phyloP scores from a whole-genome alignment of 106 monocot species.

The Dioscorea zingiberensis region DNA sequence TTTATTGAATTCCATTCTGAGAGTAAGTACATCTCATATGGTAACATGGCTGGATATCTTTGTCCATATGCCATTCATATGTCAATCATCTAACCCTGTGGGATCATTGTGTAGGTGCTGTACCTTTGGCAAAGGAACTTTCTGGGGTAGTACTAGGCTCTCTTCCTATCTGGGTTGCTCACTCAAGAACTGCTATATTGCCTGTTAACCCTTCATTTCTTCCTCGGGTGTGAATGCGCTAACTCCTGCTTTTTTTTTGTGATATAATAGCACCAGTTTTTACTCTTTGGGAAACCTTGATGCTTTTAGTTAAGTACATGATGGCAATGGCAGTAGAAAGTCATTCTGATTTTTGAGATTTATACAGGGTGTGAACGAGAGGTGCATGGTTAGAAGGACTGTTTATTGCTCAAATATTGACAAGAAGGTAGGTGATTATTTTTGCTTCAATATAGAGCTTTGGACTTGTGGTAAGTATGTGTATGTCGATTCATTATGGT shows the following conservation, averaged over 20 bases:
- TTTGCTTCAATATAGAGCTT: neutral
- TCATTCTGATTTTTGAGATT: slow-evolving; percentile 1
- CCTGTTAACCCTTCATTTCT: slow-evolving; percentile 92
- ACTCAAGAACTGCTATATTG: slow-evolving; percentile 85
- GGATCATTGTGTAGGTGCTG: slow-evolving; percentile 37
- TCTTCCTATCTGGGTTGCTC: slow-evolving; percentile 72
- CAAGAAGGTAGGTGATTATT: slow-evolving; percentile 35
- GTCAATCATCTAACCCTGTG: neutral
- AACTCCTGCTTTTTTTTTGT: too few relatives aligned
- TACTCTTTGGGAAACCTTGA: too few relatives aligned
- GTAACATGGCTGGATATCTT: too few relatives aligned
- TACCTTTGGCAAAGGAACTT: slow-evolving; percentile 59
- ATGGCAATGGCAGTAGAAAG: neutral
- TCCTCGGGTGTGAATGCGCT: slow-evolving; percentile 41
- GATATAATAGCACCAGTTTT: too few relatives aligned
- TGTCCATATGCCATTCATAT: too few relatives aligned
- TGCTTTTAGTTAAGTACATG: neutral
- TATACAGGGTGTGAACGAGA: slow-evolving; percentile 43
- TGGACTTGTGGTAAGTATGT: too few relatives aligned
- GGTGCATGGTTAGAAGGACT: slow-evolving; percentile 52
- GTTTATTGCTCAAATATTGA: slow-evolving; percentile 72
- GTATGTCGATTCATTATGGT: neutral
- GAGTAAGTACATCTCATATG: slow-evolving; percentile 14
- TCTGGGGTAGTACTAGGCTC: slow-evolving; percentile 59
- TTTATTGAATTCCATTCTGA: slow-evolving; percentile 62